Conservation (phyloP, 2,329 filamentous ascomycete genomes). For the Neophaeococcomyces aloes region DNA sequence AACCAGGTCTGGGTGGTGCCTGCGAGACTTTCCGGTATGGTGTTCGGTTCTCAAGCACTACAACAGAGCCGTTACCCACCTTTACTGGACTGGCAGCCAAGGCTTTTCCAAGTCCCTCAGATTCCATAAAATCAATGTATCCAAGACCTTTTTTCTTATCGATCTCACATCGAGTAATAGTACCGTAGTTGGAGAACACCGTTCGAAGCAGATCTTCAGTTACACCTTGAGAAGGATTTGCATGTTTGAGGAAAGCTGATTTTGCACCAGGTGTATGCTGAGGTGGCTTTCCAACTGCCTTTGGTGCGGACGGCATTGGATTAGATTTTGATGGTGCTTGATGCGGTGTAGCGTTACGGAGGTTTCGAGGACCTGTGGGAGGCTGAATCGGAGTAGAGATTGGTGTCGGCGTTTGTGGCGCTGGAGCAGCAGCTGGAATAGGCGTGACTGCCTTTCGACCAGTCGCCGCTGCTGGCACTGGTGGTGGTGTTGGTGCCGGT, state of each 20-base stretch:
- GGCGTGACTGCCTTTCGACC: conserved; percentile 24
- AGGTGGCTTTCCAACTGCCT: conserved; percentile 22
- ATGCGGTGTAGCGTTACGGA: conserved; percentile 12
- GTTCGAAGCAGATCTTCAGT: conserved; percentile 70
- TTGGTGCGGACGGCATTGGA: conserved; percentile 9
- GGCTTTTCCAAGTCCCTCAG: conserved; percentile 63
- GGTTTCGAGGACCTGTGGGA: conserved; percentile 19
- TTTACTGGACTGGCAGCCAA: conserved; percentile 70
- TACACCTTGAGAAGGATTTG: conserved; percentile 81
- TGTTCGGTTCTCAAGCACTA: conserved; percentile 67
- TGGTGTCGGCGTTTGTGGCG: conserved; percentile 24
- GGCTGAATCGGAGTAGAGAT: conserved; percentile 12
- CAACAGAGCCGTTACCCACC: conserved; percentile 75
- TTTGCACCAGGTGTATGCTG: conserved; percentile 40
- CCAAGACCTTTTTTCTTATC: conserved; percentile 92
- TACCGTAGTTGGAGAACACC: conserved; percentile 62
- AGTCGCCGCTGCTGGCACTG: conserved; percentile 21
- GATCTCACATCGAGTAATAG: conserved; percentile 72
- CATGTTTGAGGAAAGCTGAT: conserved; percentile 69
- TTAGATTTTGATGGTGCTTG: conserved; percentile 4
- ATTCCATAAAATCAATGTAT: conserved; percentile 76
- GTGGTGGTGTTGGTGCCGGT: conserved; percentile 24
- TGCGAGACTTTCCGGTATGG: conserved; percentile 11
- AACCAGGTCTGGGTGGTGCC: not conserved
- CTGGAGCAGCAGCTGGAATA: conserved; percentile 1